Percentiles rank a stretch among this genome's conserved stretches.
Conservation (phyloP, 1,139 yeast species). For the Zygosaccharomyces pseudobailii region DNA sequence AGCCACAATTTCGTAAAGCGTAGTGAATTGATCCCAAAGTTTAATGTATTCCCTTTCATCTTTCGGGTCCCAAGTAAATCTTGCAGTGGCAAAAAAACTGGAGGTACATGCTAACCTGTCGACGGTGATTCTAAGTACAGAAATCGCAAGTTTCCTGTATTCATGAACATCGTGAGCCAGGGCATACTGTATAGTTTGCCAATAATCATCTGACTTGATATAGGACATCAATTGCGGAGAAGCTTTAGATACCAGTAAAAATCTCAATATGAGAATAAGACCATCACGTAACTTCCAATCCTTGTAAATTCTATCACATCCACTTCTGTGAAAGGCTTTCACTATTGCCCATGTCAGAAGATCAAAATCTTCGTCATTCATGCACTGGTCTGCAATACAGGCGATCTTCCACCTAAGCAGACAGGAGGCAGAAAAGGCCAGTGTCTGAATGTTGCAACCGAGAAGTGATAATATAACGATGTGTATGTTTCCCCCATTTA, state of each 20-base stretch:
- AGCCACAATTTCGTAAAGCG: constrained; percentile 75
- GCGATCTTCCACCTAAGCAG: constrained; percentile 27
- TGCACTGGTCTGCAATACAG: constrained; percentile 12
- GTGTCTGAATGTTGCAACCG: constrained; percentile 17
- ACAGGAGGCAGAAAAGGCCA: constrained; percentile 18
- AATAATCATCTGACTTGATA: constrained; percentile 44
- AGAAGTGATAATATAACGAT: constrained; percentile 17
- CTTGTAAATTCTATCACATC: constrained; percentile 23
- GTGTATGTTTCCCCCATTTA: constrained; percentile 11
- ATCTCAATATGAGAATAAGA: constrained; percentile 53
- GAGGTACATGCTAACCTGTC: constrained; percentile 30
- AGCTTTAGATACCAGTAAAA: constrained; percentile 33
- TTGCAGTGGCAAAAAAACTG: constrained; percentile 38
- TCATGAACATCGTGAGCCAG: constrained; percentile 59
- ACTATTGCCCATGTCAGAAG: constrained; percentile 45
- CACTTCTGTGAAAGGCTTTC: constrained; percentile 35
- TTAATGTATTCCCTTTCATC: constrained; percentile 36
- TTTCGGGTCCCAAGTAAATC: constrained; percentile 46
- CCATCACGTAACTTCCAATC: constrained; percentile 42
- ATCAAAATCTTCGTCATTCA: constrained; percentile 15
- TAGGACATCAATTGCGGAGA: constrained; percentile 35
- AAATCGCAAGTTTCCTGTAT: constrained; percentile 64
- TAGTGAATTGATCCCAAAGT: constrained; percentile 69
- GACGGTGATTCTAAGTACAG: constrained; percentile 61
- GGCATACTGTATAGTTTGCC: constrained; percentile 57